Conservation (phyloP, 1,284 basidiomycete species). For the Irpex sp. region DNA sequence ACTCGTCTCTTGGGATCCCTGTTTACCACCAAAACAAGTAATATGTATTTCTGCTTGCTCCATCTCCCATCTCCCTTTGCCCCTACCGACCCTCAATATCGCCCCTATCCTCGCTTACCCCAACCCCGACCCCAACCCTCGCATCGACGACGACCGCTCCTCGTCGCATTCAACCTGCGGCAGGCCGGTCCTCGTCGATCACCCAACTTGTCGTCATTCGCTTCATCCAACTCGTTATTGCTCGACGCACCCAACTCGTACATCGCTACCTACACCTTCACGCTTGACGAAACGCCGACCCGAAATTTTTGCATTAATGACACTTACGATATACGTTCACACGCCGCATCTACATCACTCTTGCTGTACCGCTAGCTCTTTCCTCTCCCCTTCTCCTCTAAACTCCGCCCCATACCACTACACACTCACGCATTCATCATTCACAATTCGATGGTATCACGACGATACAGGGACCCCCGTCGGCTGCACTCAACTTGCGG, state of each 20-base stretch:
- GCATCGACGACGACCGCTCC: not conserved
- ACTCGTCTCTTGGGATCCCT: slow-evolving; percentile 3
- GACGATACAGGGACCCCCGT: not conserved
- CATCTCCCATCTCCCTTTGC: slow-evolving; percentile 8
- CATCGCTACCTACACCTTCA: not conserved
- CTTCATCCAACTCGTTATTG: not conserved
- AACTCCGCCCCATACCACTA: too few relatives aligned
- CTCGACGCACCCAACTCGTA: not conserved
- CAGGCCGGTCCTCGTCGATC: slow-evolving; percentile 1
- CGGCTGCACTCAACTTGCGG: not conserved
- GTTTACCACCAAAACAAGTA: not conserved
- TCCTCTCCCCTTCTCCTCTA: not conserved
- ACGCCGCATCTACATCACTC: not conserved
- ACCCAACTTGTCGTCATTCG: slow-evolving; percentile 14
- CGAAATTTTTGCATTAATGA: not conserved
- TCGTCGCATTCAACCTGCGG: slow-evolving; percentile 24
- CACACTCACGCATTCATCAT: too few relatives aligned
- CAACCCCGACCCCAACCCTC: too few relatives aligned
- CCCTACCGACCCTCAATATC: slow-evolving; percentile 3
- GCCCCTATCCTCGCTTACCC: too few relatives aligned
- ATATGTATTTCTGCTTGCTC: slow-evolving; percentile 12
- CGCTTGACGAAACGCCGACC: too few relatives aligned
- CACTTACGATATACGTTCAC: not conserved
- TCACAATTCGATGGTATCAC: not conserved
- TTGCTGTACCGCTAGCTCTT: not conserved